Evolutionary conservation across 2,329 filamentous ascomycete genomes (phyloP), one percentile per base, ranked within the genome.

Genomic region (Colletotrichum magnum): DNA sequence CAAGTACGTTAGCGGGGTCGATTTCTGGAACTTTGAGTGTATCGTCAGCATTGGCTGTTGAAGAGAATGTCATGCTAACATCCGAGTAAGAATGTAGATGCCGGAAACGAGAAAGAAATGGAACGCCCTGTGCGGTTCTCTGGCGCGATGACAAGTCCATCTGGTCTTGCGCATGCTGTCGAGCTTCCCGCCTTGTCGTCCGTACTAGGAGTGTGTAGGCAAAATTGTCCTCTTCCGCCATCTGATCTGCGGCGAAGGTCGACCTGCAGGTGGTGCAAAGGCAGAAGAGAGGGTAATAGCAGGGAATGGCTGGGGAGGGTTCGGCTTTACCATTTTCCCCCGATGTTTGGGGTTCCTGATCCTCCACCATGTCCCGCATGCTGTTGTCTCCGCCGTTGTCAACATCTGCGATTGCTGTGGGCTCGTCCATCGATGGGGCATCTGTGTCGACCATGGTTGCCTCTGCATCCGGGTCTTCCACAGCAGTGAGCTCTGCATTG

Each of bases 1-100:
- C 65, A 24, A 78, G 75, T 43, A 75, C 72, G 64, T 78, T 72
- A 63, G 70, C 58, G 54, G 74, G 72, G 59, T 73, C 74, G 47
- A 72, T 73, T 59, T 70, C 70, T 54, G 56, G 52, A 43, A 73
- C 78, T 78, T 68, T 53, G 48, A 58, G 57, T 52, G 58, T 56
- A 45, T 71, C 54, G 73, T 80, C 72, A 79, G 77, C 62, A 51
- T 72, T 64, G 47, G 64, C 39, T 65, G 66, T 71, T 57, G 62
- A 69, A 51, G 72, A 73, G 70, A 74, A 74, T 6, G 70, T 51
- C 6, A 71, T 69, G 68, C 58, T 64, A 16, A 53, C 18, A 57
- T 68, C 69, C 67, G 58, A 72, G 74, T 48, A 69, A 56, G 67
- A 61, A 54, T 59, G 69, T 12, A 67, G 48, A 39, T 71, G 67